Evolutionary conservation across 2,329 filamentous ascomycete genomes (phyloP), one percentile per base, ranked within the genome.

Genomic region (Anthostomella pinea): DNA sequence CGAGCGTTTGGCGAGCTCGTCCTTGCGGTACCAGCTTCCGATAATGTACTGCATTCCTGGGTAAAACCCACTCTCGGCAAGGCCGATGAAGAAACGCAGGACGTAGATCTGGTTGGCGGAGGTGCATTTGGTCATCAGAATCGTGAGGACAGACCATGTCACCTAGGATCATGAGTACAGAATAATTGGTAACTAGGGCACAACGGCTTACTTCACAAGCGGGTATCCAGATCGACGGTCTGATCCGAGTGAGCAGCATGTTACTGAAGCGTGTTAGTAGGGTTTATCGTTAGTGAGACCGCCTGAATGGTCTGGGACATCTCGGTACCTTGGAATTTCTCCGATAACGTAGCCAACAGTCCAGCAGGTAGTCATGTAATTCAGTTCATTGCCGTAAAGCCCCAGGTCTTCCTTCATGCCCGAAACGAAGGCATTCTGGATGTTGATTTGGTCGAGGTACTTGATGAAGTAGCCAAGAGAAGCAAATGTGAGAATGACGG

Each of bases 1-100:
- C 2, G 61, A 60, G 14, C 73, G 60, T 43, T 75, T 75, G 28
- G 70, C 73, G 0, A 66, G 57, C n/a, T 65, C 61, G 35, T 64
- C 43, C 39, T 63, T 58, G 7, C 57, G 50, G 35, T 65, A 65
- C 62, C 62, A 65, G 11, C 58, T 61, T 6, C 61, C 57, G 19
- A 65, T 59, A 2, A 65, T 40, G 34, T 63, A 64, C 16, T 63
- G 56, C 46, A 58, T 57, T 7, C 56, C 56, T 2, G 57, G 56
- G 26, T 59, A 59, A 18, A 54, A 55, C 3, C 46, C 44, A 9
- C 47, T 52, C 21, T 58, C 55, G 0, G 53, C 59, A 3, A 64
- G 41, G 0, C 62, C 62, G 21, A 64, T 56, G 21, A 65, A 53
- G 41, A 65, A 64, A 2, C 63, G 45, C 9, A 64, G 22, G 3